These are phyloP conservation scores for Neospora caninum DNA, from an alignment of 169 alveolate species.

Conservation along the genomic window DNA sequence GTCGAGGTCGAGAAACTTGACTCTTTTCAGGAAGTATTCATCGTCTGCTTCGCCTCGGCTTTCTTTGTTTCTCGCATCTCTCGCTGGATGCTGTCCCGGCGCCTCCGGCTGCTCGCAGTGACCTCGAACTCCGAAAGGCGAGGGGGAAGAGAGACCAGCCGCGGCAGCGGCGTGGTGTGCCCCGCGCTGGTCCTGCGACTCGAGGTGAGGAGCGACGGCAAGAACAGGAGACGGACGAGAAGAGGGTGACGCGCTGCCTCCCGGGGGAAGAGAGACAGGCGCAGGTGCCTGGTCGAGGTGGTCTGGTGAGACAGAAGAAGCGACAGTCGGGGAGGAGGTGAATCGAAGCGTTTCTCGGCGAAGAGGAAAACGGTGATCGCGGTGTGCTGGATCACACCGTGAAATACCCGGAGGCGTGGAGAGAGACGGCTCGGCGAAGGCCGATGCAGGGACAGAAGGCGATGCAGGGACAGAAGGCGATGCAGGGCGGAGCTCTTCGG, in stretches of 20 bases:
- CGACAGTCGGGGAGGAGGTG: too few species aligned
- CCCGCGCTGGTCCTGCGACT: not conserved
- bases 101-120: not conserved
- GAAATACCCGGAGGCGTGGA: not conserved
- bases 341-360: too few species aligned
- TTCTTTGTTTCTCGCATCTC: not conserved
- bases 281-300: not conserved
- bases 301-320: too few species aligned
- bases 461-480: not conserved
- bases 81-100: not conserved
- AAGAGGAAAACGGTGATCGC: too few species aligned
- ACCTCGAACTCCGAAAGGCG: not conserved
- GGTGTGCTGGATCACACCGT: not conserved
- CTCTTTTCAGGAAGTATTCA: not conserved
- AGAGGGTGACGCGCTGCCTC: not conserved
- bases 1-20: constrained; percentile 16
- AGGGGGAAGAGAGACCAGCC: not conserved
- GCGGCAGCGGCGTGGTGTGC: not conserved
- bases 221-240: not conserved
- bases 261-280: not conserved
- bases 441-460: not conserved
- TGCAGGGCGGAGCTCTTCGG: too few species aligned
- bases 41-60: not conserved
- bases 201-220: not conserved
- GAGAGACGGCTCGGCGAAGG: not conserved